Percentiles rank a stretch among this genome's conserved stretches.
Evolutionary conservation across 179 eudicot genomes (phyloP).

Genomic region (Silene vulgaris): DNA sequence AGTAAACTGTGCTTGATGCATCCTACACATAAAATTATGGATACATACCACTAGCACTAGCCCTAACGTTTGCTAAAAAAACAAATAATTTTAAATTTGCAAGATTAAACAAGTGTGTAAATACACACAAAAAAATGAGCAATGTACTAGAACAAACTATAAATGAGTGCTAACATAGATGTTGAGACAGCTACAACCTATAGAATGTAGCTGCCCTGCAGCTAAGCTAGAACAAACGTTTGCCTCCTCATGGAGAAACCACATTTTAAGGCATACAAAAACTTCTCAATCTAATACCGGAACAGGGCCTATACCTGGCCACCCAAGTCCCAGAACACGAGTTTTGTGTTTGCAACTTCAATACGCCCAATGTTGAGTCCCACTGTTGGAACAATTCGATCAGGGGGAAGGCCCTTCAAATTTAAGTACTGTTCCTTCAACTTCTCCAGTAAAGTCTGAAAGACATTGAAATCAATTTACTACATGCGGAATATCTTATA

Average conservation of each 20-base stretch:
- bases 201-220: background rate
- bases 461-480: conserved; percentile 10
- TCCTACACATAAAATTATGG: too few species aligned
- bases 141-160: background rate
- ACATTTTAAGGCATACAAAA: background rate
- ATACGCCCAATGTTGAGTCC: conserved; percentile 97
- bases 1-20: background rate
- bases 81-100: too few species aligned
- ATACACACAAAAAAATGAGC: background rate
- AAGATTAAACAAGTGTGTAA: too few species aligned
- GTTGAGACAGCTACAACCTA: background rate
- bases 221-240: conserved; percentile 1
- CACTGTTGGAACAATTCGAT: conserved; percentile 94
- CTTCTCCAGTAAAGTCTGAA: conserved; percentile 83
- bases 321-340: conserved; percentile 99
- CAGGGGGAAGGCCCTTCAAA: conserved; percentile 86
- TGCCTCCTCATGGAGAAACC: too few species aligned
- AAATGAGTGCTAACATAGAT: background rate
- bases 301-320: conserved; percentile 65
- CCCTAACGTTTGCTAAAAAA: too few species aligned
- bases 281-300: background rate
- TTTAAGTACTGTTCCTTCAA: conserved; percentile 80
- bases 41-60: too few species aligned
- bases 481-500: background rate
- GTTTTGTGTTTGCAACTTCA: conserved; percentile 83